phyloP scores from a whole-genome alignment of 2,329 filamentous ascomycete species.

The Blastomyces parvus region DNA sequence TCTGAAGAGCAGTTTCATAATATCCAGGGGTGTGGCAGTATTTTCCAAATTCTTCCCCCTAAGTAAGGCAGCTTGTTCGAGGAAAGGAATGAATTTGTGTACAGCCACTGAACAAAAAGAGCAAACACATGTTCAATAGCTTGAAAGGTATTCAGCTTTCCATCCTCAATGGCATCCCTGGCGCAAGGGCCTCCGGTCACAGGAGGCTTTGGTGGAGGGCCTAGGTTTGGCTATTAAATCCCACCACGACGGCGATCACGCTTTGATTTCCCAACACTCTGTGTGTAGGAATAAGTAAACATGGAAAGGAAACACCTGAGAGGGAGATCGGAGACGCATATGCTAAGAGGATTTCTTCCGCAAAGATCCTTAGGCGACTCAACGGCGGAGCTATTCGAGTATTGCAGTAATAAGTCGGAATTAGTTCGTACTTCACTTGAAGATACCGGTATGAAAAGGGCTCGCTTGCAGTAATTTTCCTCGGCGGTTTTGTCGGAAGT shows the following conservation, averaged over 20 bases:
- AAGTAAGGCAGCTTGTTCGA: constrained; percentile 4
- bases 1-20: constrained; percentile 4
- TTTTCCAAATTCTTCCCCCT: constrained; percentile 12
- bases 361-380: neutral
- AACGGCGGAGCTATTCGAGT: neutral
- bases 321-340: constrained; percentile 6
- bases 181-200: constrained; percentile 8
- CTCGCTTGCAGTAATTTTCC: constrained; percentile 10
- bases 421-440: neutral
- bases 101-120: constrained; percentile 15
- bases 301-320: neutral
- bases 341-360: constrained; percentile 8
- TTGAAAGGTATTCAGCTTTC: constrained; percentile 8
- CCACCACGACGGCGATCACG: constrained; percentile 13
- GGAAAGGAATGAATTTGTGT: constrained; percentile 7
- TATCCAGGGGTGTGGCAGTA: constrained; percentile 8
- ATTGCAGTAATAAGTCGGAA: neutral
- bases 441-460: neutral
- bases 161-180: constrained; percentile 3
- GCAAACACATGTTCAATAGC: constrained; percentile 10
- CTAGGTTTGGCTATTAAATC: constrained; percentile 6
- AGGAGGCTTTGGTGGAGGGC: constrained; percentile 12
- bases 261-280: constrained; percentile 9
- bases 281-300: neutral
- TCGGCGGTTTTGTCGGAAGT: constrained; percentile 10